Evolutionary conservation across 2,329 filamentous ascomycete species (phyloP).

Genomic region (Bipolaris bicolor): DNA sequence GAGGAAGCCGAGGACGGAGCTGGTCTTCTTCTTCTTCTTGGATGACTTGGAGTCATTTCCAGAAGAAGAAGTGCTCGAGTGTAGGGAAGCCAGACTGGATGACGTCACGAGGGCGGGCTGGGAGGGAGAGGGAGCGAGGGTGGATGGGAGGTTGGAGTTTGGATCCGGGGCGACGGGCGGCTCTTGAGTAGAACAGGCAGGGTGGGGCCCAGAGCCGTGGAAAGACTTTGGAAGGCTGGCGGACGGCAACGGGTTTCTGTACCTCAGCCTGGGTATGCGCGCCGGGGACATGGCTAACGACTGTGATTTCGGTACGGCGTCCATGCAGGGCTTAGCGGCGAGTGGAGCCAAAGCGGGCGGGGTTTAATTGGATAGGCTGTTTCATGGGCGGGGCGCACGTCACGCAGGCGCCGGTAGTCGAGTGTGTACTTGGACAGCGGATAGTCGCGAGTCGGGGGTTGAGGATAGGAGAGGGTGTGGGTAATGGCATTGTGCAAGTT

Average conservation of each 20-base stretch:
- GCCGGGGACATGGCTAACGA: constrained; percentile 35
- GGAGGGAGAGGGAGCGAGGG: constrained; percentile 19
- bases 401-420: constrained; percentile 20
- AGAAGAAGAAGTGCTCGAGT: constrained; percentile 26
- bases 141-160: constrained; percentile 15
- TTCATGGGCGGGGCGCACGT: constrained; percentile 22
- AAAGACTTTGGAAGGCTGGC: constrained; percentile 19
- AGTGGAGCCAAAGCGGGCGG: constrained; percentile 15
- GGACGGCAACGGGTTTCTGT: constrained; percentile 40
- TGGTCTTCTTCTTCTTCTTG: constrained; percentile 44
- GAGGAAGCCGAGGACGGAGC: constrained; percentile 54
- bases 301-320: constrained; percentile 33
- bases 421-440: constrained; percentile 3
- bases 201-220: constrained; percentile 11
- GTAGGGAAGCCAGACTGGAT: constrained; percentile 43
- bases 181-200: constrained; percentile 13
- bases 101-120: constrained; percentile 33
- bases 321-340: constrained; percentile 27
- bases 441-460: constrained; percentile 13
- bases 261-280: constrained; percentile 45
- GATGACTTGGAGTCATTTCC: constrained; percentile 38
- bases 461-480: constrained; percentile 5
- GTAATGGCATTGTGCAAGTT: background rate
- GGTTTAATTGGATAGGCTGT: constrained; percentile 30
- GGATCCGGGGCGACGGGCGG: constrained; percentile 16